Base-by-base conservation (phyloP, 2,329 filamentous ascomycete species). In the Fusarium camptoceras region DNA sequence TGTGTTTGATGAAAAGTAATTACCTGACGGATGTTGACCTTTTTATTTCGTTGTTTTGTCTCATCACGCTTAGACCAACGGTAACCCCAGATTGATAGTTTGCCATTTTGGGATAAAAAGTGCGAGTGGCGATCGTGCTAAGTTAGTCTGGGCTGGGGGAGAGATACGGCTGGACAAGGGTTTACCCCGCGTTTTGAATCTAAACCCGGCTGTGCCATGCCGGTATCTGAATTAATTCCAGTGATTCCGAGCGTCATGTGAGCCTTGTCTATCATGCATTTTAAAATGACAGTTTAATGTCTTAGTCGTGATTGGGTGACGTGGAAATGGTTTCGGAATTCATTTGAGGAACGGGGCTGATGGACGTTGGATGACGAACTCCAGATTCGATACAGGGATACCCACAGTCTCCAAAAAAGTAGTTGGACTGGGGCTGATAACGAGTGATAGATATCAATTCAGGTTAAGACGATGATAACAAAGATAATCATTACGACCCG, bases 41-140 rank as follows among this genome's bases (percentile, higher is more conserved):
- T 4, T 58, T 48, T 49, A 60, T 42, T 22, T 20, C 3, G 3
- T 8, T 6, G 30, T 2, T 25, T 6, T 27, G 18, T 41, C 22
- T 51, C n/a, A 37, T 59, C 27, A 43, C 18, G 2, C 2, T 11
- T 37, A 30, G 24, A 27, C 28, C 16, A 30, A 25, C 20, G 41
- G 5, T 1, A 9, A 41, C 18, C 49, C 34, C 9, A n/a, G 22
- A 31, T 8, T 24, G 9, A 7, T 46, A 60, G 46, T 25, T 34
- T 46, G 8, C 59, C 49, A 28, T n/a, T 16, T 60, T 31, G 15
- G 46, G 59, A 10, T 31, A 60, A 62, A 61, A 60, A 62, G 59
- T 62, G 59, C 59, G 56, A 27, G 55, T 53, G 56, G 44, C 30
- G 24, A 50, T 27, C 10, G 15, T 27, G 11, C 48, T 48, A 48